Base-by-base conservation (phyloP, 129 eudicot genomes). In the Flaveria sonorensis region DNA sequence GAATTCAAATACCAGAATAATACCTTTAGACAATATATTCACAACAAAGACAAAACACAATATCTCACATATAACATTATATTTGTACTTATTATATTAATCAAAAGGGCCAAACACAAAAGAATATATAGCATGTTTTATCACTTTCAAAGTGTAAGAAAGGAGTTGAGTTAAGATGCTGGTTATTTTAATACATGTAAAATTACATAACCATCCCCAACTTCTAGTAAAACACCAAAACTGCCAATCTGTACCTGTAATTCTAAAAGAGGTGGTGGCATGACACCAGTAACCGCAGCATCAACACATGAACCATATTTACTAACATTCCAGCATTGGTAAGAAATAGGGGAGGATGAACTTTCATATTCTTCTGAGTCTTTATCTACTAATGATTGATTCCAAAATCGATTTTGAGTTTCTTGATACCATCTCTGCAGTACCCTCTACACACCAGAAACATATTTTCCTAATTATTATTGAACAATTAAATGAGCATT, bases 231-330 rank as follows among this genome's bases (percentile, higher is more conserved):
- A 74, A 74, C 10, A 61, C 48, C 62, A 61, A 75, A 26, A 62
- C 32, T 30, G 26, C 7, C 18, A n/a, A 10, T 11, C 7, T 50
- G 43, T 73, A 94, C 99, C 99, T 94, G 94, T 56, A 87, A 62
- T 81, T 94, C 97, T 81, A 95, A 72, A 28, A 95, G 85, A 32
- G 99, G 99, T 19, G 99, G 99, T 46, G 99, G 91, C 96, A 95
- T 95, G 69, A 95, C 70, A 78, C 99, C 99, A 45, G 97, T 92
- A 55, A 95, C 85, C 13, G 99, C 97, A 48, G 94, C 99, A 88
- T 91, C 99, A 73, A 84, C 85, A 81, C 94, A 91, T 3, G 90
- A 72, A 26, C 99, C 99, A n/a, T 91, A 91, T 72, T 87, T 92
- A 86, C 83, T 92, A 65, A 95, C 93, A 81, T 90, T 92, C 99